Evolutionary conservation across 371 early-diverging fungal genomes (phyloP).

Genomic region (Lichtheimia ramosa): DNA sequence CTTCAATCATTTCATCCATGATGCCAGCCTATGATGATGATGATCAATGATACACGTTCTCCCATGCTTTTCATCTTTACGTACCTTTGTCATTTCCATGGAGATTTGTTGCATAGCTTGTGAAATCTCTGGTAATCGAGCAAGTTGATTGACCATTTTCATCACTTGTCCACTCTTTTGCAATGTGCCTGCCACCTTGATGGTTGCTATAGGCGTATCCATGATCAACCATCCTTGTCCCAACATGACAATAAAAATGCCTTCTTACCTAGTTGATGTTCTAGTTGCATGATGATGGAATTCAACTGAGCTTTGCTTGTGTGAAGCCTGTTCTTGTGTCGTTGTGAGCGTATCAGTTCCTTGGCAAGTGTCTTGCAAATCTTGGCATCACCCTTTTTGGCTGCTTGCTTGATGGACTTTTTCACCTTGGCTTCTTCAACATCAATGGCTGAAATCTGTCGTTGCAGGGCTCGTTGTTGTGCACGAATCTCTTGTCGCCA

Average conservation of each 20-base stretch:
- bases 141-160: constrained; percentile 83
- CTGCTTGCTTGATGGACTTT: constrained; percentile 77
- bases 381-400: constrained; percentile 81
- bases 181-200: constrained; percentile 87
- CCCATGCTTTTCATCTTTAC: not conserved
- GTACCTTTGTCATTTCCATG: constrained; percentile 94
- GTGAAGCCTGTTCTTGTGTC: constrained; percentile 79
- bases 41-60: not conserved
- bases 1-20: constrained; percentile 94
- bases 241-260: not conserved
- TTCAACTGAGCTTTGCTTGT: constrained; percentile 93
- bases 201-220: constrained; percentile 53
- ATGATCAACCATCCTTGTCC: not conserved
- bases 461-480: constrained; percentile 89
- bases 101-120: constrained; percentile 87
- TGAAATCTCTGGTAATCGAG: constrained; percentile 84
- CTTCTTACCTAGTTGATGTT: constrained; percentile 79
- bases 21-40: constrained; percentile 76
- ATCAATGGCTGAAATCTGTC: constrained; percentile 80
- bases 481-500: constrained; percentile 84
- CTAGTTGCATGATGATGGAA: constrained; percentile 87
- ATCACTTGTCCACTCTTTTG: constrained; percentile 90
- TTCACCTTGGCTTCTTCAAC: constrained; percentile 84
- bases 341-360: constrained; percentile 80
- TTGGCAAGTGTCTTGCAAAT: constrained; percentile 83